Percentiles rank a stretch among this genome's conserved stretches.
These are phyloP conservation scores for Triticum monococcum DNA, from an alignment of 176 grass and related monocot genomes.

Conservation along the genomic window DNA sequence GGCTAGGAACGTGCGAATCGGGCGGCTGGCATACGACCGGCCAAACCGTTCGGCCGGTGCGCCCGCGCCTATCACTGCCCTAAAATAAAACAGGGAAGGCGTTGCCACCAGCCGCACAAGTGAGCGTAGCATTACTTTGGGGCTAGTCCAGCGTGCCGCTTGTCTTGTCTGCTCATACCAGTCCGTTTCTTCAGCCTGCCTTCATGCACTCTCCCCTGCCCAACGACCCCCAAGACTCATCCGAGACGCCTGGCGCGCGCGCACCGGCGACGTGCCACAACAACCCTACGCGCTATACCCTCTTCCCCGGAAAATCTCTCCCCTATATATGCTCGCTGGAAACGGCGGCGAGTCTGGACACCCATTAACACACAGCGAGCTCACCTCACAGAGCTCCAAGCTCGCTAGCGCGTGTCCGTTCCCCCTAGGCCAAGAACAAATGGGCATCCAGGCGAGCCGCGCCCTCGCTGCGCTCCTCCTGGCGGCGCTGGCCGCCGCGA, in stretches of 20 bases:
- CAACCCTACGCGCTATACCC: background rate
- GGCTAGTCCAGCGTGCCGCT: no score
- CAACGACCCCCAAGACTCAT: slow-evolving; percentile 19
- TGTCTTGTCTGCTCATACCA: no score
- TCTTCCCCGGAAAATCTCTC: background rate
- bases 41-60: no score
- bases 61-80: no score
- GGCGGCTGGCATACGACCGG: no score
- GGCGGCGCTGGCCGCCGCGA: background rate
- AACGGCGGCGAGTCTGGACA: background rate
- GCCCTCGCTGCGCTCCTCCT: background rate
- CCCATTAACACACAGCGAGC: background rate
- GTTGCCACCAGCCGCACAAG: no score
- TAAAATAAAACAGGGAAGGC: no score
- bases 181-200: background rate
- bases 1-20: no score
- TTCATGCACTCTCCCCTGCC: slow-evolving; percentile 20
- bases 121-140: no score
- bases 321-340: background rate
- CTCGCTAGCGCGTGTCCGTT: background rate
- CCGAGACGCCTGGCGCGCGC: background rate
- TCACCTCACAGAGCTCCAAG: background rate
- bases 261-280: slow-evolving; percentile 6
- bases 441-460: background rate
- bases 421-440: background rate